phyloP scores from a whole-genome alignment of 495 filamentous ascomycete genomes.

The Barbatosphaeria neglecta region DNA sequence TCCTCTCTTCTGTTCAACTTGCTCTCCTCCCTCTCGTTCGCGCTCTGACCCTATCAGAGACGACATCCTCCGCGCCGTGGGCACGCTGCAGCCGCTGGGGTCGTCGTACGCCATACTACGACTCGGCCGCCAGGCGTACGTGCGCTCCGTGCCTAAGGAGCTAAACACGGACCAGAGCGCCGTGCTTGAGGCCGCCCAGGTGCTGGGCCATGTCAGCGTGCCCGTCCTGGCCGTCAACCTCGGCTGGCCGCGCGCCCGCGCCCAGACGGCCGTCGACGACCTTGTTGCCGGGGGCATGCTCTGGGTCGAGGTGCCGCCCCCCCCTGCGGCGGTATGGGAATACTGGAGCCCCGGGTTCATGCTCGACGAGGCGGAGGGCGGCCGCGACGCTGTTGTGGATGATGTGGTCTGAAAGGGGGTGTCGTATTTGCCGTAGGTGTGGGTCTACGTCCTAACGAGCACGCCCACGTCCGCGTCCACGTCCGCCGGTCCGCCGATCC shows the following conservation, averaged over 20 bases:
- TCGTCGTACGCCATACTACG: slow-evolving; percentile 72
- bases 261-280: slow-evolving; percentile 82
- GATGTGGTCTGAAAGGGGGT: too few species aligned
- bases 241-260: slow-evolving; percentile 71
- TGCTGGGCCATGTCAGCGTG: slow-evolving; percentile 79
- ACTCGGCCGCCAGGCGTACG: slow-evolving; percentile 75
- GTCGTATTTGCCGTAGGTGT: too few species aligned
- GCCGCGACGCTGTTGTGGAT: not conserved
- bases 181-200: slow-evolving; percentile 74
- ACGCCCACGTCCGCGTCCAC: too few species aligned
- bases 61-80: slow-evolving; percentile 82
- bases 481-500: too few species aligned
- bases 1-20: too few species aligned
- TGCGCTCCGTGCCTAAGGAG: slow-evolving; percentile 90
- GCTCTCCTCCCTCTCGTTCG: not conserved
- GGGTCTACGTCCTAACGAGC: too few species aligned
- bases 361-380: slow-evolving; percentile 13
- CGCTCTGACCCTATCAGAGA: slow-evolving; percentile 43
- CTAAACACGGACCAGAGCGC: slow-evolving; percentile 88
- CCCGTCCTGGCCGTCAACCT: slow-evolving; percentile 91
- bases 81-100: slow-evolving; percentile 76
- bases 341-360: slow-evolving; percentile 81
- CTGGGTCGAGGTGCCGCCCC: slow-evolving; percentile 67
- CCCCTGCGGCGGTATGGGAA: slow-evolving; percentile 77
- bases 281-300: slow-evolving; percentile 82